These are phyloP conservation scores for Aspergillus sp. DNA, from an alignment of 2,329 filamentous ascomycete species.

Conservation along the genomic window DNA sequence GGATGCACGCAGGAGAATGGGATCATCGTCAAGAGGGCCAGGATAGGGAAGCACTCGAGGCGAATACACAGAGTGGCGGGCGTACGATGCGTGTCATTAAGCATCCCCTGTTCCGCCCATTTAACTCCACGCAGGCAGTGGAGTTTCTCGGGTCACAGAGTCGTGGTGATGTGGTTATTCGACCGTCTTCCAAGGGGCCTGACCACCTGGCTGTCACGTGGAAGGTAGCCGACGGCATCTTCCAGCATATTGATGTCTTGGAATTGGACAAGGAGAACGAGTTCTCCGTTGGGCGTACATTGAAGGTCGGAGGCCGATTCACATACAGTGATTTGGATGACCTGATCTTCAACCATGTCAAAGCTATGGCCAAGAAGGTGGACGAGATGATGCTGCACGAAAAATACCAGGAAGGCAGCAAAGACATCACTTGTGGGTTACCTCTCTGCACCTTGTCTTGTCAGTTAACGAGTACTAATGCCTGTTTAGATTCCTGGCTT, in stretches of 20 bases:
- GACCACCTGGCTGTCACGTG: constrained; percentile 96
- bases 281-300: constrained; percentile 82
- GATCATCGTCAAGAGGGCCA: constrained; percentile 77
- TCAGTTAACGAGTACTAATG: background rate
- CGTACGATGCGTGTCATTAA: constrained; percentile 95
- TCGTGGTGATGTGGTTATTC: constrained; percentile 87
- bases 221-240: constrained; percentile 96
- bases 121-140: constrained; percentile 88
- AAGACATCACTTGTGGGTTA: constrained; percentile 77
- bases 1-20: constrained; percentile 74
- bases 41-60: constrained; percentile 78
- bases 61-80: constrained; percentile 81
- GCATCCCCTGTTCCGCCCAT: constrained; percentile 91
- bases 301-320: constrained; percentile 84
- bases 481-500: constrained; percentile 78
- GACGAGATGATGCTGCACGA: constrained; percentile 94
- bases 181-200: constrained; percentile 90
- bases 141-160: constrained; percentile 86
- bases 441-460: background rate
- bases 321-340: constrained; percentile 96
- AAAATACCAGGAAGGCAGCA: constrained; percentile 83
- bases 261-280: constrained; percentile 97
- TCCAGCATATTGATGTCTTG: constrained; percentile 95
- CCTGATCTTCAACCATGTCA: constrained; percentile 93
- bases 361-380: constrained; percentile 96